These are phyloP conservation scores for Powellomyces hirtus DNA, from an alignment of 192 early-diverging fungal genomes.

Conservation along the genomic window DNA sequence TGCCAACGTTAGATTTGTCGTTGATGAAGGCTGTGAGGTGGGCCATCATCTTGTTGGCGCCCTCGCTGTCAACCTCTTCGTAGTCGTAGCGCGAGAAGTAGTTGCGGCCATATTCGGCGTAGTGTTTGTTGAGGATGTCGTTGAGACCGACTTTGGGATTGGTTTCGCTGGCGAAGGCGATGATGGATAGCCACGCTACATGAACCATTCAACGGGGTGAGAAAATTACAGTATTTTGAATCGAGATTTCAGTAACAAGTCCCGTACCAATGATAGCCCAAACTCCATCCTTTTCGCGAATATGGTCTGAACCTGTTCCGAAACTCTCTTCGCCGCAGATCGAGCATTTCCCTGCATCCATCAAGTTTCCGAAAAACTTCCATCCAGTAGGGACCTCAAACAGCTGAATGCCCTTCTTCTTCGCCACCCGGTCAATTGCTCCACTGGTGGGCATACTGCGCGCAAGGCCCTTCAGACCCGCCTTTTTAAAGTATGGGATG, in stretches of 20 bases:
- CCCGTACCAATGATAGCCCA: constrained; percentile 86
- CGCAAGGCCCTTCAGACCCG: constrained; percentile 83
- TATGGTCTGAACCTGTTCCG: constrained; percentile 97
- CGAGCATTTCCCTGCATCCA: constrained; percentile 91
- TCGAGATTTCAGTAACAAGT: not conserved
- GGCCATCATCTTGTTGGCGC: constrained; percentile 76
- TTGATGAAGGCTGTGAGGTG: constrained; percentile 60
- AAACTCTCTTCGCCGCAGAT: constrained; percentile 99
- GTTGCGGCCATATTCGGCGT: constrained; percentile 86
- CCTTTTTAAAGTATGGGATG: constrained; percentile 89
- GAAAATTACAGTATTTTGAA: not conserved
- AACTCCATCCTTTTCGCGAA: constrained; percentile 98
- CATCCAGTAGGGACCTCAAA: constrained; percentile 92
- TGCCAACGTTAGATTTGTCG: constrained; percentile 55
- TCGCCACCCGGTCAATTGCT: constrained; percentile 86
- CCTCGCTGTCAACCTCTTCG: constrained; percentile 85
- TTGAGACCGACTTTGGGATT: constrained; percentile 60
- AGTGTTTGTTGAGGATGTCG: constrained; percentile 81
- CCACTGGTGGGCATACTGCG: constrained; percentile 95
- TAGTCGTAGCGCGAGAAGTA: constrained; percentile 97
- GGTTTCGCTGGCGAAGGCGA: constrained; percentile 68
- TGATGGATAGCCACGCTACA: constrained; percentile 94
- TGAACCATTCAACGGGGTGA: too few relatives aligned
- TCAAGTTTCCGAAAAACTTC: constrained; percentile 96
- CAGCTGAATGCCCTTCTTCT: constrained; percentile 69